These are phyloP conservation scores for Phytophthora podocarpi DNA, from an alignment of 352 stramenopile species.

Conservation along the genomic window DNA sequence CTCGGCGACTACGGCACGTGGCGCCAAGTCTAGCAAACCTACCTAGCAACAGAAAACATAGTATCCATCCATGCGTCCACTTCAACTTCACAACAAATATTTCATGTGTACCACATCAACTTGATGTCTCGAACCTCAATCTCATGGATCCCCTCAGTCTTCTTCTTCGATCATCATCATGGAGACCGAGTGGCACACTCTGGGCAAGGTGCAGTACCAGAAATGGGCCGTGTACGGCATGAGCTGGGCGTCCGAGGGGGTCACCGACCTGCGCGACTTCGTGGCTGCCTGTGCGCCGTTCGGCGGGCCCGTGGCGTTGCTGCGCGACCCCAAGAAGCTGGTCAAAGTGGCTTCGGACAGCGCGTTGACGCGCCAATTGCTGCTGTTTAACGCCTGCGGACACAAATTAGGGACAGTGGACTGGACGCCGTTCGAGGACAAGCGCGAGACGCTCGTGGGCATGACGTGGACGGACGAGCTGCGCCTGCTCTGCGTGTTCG, in stretches of 20 bases:
- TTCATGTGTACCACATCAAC: not conserved
- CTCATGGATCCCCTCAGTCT: not conserved
- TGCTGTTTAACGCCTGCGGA: slow-evolving; percentile 82
- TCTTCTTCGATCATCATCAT: slow-evolving; percentile 25
- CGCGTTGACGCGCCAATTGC: slow-evolving; percentile 56
- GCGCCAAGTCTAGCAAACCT: slow-evolving; percentile 47
- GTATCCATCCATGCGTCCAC: slow-evolving; percentile 4
- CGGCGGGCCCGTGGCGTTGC: slow-evolving; percentile 69
- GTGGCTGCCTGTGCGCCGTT: slow-evolving; percentile 63
- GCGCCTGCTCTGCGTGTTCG: slow-evolving; percentile 81
- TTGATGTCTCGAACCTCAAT: not conserved
- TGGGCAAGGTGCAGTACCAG: slow-evolving; percentile 89
- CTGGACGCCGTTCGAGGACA: slow-evolving; percentile 76
- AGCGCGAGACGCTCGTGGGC: slow-evolving; percentile 64
- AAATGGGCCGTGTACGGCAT: slow-evolving; percentile 82
- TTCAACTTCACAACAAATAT: not conserved
- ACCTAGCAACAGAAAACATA: too few relatives aligned
- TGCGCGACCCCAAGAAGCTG: slow-evolving; percentile 80
- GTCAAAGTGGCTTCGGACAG: slow-evolving; percentile 63
- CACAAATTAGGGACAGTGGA: slow-evolving; percentile 60
- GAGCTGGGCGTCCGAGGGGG: slow-evolving; percentile 52
- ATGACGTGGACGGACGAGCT: slow-evolving; percentile 87
- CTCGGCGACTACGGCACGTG: slow-evolving; percentile 50
- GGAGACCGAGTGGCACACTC: slow-evolving; percentile 85
- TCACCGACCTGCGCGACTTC: slow-evolving; percentile 74